Evolutionary conservation across 2,329 filamentous ascomycete genomes (phyloP), one percentile per base, ranked within the genome.

Genomic region (Periconia sp.): DNA sequence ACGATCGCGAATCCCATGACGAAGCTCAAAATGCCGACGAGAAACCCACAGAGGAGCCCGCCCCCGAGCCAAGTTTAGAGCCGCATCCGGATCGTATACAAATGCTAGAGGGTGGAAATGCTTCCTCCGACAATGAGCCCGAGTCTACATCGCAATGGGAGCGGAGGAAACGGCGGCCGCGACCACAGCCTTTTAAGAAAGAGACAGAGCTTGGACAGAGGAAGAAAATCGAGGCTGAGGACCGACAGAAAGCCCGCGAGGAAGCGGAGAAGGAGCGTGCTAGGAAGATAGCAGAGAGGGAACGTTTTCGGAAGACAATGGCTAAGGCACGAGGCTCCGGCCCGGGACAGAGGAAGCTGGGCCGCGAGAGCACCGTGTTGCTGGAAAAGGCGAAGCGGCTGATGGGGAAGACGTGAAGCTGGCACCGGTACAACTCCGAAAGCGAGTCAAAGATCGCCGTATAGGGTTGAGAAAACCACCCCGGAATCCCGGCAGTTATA

Each of bases 321-420:
- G 77, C 80, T 0, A 85, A 83, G 68, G 85, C 85, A 7, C 77
- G 78, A 62, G 79, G 78, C 35, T 85, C 84, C 13, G 85, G 87
- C 35, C 72, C 80, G 63, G 90, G 90, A 11, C 87, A 89, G 76
- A 83, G 88, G 72, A 92, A 91, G 76, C 73, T 96, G 45, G 92
- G 92, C 1, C 82, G 90, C 56, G 91, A 96, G 79, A 92, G 91
- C 64, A 82, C 82, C 33, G 81, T 93, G 37, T 65, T 96, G 63
- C 76, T 96, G 52, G 88, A 91, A 66, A 90, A 87, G 75, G 88
- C 93, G 33, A 87, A 88, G 79, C 86, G 81, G 69, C 79, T 95
- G 73, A 83, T 94, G 54, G 67, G 66, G 41, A 69, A 48, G 19
- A 41, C 46, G n/a, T 45, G 43, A 45, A 30, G 6, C 19, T 27